phyloP scores from a whole-genome alignment of 257 asterid genomes.

The Penstemon eatonii region DNA sequence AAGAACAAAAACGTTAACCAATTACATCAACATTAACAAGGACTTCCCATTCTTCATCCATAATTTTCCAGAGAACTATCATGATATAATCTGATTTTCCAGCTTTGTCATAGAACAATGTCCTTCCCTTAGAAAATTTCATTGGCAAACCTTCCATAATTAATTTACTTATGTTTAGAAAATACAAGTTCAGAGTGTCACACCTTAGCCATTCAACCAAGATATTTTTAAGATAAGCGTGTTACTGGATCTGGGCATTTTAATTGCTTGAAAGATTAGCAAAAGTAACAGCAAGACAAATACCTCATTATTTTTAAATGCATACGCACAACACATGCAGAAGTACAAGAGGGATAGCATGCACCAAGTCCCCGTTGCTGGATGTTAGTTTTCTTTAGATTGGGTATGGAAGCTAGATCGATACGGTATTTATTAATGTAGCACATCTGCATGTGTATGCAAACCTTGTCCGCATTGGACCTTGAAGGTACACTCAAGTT shows the following conservation, averaged over 20 bases:
- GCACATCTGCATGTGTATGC: neutral
- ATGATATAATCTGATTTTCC: conserved; percentile 7
- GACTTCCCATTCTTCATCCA: neutral
- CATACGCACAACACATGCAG: neutral
- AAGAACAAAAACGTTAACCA: neutral
- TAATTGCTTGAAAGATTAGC: neutral
- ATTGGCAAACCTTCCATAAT: neutral
- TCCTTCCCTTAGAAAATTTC: neutral
- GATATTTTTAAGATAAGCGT: neutral
- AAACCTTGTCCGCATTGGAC: neutral
- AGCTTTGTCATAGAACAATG: neutral
- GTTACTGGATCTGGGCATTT: neutral
- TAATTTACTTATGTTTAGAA: conserved; percentile 8
- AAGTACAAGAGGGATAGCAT: neutral
- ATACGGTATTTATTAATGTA: neutral
- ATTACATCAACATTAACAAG: neutral
- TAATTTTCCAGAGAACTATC: conserved; percentile 7
- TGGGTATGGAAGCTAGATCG: neutral
- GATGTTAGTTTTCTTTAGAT: neutral
- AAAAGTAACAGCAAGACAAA: conserved; percentile 14
- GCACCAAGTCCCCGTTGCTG: neutral
- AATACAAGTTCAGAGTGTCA: neutral
- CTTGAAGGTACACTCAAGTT: neutral
- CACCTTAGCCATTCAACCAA: conserved; percentile 2
- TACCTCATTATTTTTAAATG: neutral